Percentiles rank a stretch among this genome's conserved stretches.
These are phyloP conservation scores for Mycosarcoma maydis DNA, from an alignment of 1,284 basidiomycete species.

Conservation along the genomic window DNA sequence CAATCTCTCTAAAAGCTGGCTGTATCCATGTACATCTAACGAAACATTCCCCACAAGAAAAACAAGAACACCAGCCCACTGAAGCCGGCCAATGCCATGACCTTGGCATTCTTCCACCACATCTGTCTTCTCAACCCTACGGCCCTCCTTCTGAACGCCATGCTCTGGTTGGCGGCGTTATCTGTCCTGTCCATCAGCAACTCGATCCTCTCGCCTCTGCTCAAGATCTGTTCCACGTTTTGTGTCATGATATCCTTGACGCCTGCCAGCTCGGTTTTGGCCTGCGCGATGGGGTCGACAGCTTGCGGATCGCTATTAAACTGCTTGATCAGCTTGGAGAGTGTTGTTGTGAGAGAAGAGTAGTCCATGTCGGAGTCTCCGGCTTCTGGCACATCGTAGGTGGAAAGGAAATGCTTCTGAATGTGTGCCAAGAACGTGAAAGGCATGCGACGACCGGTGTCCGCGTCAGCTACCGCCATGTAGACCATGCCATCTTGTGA, in stretches of 20 bases:
- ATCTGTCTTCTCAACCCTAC: constrained; percentile 86
- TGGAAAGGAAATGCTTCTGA: constrained; percentile 72
- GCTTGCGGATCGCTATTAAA: constrained; percentile 88
- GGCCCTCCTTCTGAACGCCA: constrained; percentile 92
- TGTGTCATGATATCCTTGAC: constrained; percentile 95
- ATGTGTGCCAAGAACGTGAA: constrained; percentile 91
- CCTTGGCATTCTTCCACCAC: constrained; percentile 84
- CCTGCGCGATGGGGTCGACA: constrained; percentile 84
- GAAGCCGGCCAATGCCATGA: constrained; percentile 77
- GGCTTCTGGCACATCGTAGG: constrained; percentile 17
- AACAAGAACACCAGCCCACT: constrained; percentile 75
- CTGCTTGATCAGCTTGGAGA: constrained; percentile 70
- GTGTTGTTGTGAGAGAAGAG: constrained; percentile 19
- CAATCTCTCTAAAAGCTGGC: too few species aligned
- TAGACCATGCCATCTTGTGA: constrained; percentile 73
- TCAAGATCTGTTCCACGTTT: constrained; percentile 78
- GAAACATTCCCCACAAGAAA: constrained; percentile 32
- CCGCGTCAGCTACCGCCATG: constrained; percentile 88
- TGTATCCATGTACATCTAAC: constrained; percentile 3
- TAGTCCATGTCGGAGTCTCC: constrained; percentile 17
- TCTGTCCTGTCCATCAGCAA: constrained; percentile 97
- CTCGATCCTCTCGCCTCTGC: constrained; percentile 92
- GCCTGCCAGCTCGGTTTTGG: constrained; percentile 87
- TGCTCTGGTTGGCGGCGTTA: constrained; percentile 90
- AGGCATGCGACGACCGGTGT: constrained; percentile 80